Base-by-base conservation (phyloP, 2,329 filamentous ascomycete genomes). In the Colletotrichum lentis region DNA sequence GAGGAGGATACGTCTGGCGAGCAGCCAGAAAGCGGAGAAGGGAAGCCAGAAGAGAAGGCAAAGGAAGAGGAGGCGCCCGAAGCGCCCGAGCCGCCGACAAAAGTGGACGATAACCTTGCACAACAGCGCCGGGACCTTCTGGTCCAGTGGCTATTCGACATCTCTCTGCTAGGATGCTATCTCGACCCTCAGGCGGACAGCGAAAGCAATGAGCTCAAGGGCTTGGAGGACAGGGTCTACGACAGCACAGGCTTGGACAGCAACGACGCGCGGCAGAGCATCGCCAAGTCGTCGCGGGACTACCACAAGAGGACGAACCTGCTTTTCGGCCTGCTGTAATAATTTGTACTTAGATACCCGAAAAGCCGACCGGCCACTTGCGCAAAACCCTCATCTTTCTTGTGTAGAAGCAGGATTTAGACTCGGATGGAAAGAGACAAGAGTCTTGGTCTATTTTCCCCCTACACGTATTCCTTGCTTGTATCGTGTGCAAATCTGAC, bases 251-350 rank as follows among this genome's bases (percentile, higher is more conserved):
- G 82, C 2, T 73, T 90, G 7, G 84, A 84, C 0, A 55, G 64
- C 41, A 75, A 85, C 4, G 82, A 85, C 35, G 77, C 82, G 12
- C 81, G 80, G 18, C 78, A 84, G 52, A 86, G 86, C 70, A 77
- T 96, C 44, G 78, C 76, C 72, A 91, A 90, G 77, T 81, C 84
- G 18, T 87, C 92, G 6, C 82, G 84, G 53, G 92, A 94, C 59
- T 96, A 96, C 77, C 96, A 92, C 88, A 92, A 91, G 81, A 88
- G 91, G 74, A 96, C 92, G 12, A 90, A 87, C 76, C 78, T 97
- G 70, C 78, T 97, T 31, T 97, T 97, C 79, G 93, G 91, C 2
- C 80, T 97, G 64, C 79, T 97, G 71, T 84, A 83, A 72, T 84
- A 71, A 77, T 44, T 24, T 53, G 55, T 37, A 69, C 22, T 55